Conservation (phyloP, 1,284 basidiomycete species). For the Apiotrichum veenhuisii region DNA sequence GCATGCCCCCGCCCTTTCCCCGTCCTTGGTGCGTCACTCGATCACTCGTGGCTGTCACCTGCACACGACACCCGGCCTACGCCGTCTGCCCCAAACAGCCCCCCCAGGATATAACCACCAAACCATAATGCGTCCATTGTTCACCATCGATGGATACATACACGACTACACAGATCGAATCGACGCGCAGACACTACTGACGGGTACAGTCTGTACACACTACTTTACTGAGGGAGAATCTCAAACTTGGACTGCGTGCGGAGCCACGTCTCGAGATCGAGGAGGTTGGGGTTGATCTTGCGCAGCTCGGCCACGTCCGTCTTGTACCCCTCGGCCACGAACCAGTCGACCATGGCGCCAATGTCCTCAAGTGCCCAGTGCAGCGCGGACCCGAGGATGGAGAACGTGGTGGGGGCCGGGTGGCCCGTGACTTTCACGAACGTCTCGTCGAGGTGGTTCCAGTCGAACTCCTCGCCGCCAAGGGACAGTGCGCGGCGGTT, state of each 20-base stretch:
- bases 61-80: too few species aligned
- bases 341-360: conserved; percentile 16
- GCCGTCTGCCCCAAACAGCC: too few species aligned
- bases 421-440: conserved; percentile 16
- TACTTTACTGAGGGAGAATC: background rate
- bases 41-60: too few species aligned
- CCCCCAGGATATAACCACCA: too few species aligned
- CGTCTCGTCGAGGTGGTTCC: conserved; percentile 19
- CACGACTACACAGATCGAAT: too few species aligned
- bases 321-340: conserved; percentile 13
- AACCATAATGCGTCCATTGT: too few species aligned
- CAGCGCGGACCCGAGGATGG: conserved; percentile 3
- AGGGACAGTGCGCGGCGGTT: conserved; percentile 19
- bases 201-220: too few species aligned
- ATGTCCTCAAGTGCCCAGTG: conserved; percentile 4
- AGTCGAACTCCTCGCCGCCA: conserved; percentile 26
- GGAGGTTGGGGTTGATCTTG: conserved; percentile 10
- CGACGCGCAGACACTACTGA: too few species aligned
- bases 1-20: too few species aligned
- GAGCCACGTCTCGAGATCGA: conserved; percentile 14
- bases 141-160: too few species aligned
- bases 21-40: too few species aligned
- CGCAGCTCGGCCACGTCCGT: conserved; percentile 9
- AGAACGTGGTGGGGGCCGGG: conserved; percentile 20
- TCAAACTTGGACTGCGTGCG: conserved; percentile 6